Base-by-base conservation (phyloP, 805 yeast species). In the Metschnikowia borealis region DNA sequence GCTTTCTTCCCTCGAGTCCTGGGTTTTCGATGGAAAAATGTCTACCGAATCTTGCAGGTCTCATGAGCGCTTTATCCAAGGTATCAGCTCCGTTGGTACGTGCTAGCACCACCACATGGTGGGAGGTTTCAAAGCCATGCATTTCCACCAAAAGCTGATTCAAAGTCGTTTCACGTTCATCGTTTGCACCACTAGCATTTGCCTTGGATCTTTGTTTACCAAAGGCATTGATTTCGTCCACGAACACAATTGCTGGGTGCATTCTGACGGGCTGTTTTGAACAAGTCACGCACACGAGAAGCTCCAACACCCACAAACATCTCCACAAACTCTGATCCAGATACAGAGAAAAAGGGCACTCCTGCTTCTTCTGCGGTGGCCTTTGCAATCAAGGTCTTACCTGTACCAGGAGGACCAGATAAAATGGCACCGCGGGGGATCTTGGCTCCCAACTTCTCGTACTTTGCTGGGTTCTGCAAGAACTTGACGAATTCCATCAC, bases 261-360 rank as follows among this genome's bases (percentile, higher is more conserved):
- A 75, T 82, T 85, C 55, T 86, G 86, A 62, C 96, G 79, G 15
- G 97, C 97, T 42, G 88, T 87, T 64, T 86, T 85, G 73, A 90
- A 90, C 62, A 90, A 76, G 64, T 91, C 97, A 67, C 97, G 87
- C 38, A 90, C 97, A 67, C 97, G 80, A 3, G 92, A 84, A 3
- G 97, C 96, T 72, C 97, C 97, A 23, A 90, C 96, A 71, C 97
- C 97, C 18, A 88, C 95, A 74, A 88, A 90, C 96, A 90, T 90
- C 68, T 90, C 96, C n/a, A 89, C 95, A 59, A 90, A 90, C 66
- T 90, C 97, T 11, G 96, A 89, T 60, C 96, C 97, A 1, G 95
- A 86, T 6, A 90, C 96, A 20, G 94, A 84, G 57, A 83, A 83
- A 66, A 90, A 90, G 23, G 97, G 96, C 46, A 90, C 97, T 46